Base-by-base conservation (phyloP, 2,329 filamentous ascomycete species). In the Curvularia spicifera region DNA sequence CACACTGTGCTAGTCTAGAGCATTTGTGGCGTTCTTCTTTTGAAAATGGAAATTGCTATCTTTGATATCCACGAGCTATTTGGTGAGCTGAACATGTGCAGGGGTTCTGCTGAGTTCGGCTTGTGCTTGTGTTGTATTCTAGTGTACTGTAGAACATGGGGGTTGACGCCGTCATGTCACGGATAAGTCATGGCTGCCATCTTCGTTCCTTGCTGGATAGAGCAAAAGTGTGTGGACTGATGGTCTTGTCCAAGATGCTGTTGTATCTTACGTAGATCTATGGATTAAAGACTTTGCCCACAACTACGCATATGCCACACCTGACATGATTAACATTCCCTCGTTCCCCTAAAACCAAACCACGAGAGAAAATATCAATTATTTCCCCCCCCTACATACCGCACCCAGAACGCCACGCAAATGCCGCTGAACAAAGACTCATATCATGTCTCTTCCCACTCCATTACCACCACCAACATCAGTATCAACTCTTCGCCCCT, bases 401-500 rank as follows among this genome's bases (percentile, higher is more conserved):
- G 13, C 35, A 37, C 35, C 15, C n/a, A 37, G 13, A 37, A 37
- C 35, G 35, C 35, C 35, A 18, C 35, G 35, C 8, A 37, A 37
- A 37, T 37, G 35, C 35, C 35, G 35, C 35, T 37, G n/a, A 37
- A n/a, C 15, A 37, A 37, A 18, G 4, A 35, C 31, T 35, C 12
- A 35, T 35, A 12, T 35, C 33, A 15, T 35, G 15, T 35, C 33
- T 12, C 13, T 35, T 35, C 6, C 26, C 26, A 28, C 26, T 28
- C 26, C 5, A 31, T 10, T 10, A 42, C 2, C 18, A 6, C 6
- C 10, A 9, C 7, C 7, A 20, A 5, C 37, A 10, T 10, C 3
- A 20, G 7, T 15, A 24, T 82, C 81, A 90, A 71, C 85, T 78
- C 78, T 92, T 92, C 31, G 84, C 78, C 26, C 87, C 84, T 51